phyloP scores from a whole-genome alignment of 2,329 filamentous ascomycete species.

The Arachnopeziza araneosa region DNA sequence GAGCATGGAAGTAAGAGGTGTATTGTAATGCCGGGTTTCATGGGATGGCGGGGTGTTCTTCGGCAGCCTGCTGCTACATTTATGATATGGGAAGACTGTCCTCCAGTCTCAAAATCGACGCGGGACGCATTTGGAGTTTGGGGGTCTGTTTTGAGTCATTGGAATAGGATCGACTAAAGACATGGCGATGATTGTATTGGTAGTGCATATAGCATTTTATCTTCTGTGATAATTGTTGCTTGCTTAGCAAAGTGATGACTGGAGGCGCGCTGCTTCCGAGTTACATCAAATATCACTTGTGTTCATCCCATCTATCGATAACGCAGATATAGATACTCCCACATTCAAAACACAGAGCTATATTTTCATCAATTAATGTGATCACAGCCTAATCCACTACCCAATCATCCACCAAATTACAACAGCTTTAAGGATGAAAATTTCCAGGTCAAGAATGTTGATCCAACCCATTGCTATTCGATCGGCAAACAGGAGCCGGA shows the following conservation, averaged over 20 bases:
- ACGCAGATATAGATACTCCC: background rate
- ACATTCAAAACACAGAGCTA: background rate
- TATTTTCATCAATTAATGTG: too few species aligned
- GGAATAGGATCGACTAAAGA: background rate
- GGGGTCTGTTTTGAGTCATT: background rate
- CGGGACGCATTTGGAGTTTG: background rate
- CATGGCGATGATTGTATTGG: background rate
- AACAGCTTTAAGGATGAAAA: background rate
- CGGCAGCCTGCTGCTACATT: background rate
- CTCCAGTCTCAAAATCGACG: background rate
- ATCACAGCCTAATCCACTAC: background rate
- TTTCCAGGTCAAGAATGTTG: slow-evolving; percentile 8
- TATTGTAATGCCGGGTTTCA: background rate
- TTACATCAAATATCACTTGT: too few species aligned
- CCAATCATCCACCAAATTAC: background rate
- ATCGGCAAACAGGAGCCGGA: slow-evolving; percentile 16
- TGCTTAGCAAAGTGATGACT: too few species aligned
- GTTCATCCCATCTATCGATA: too few species aligned
- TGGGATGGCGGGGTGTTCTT: background rate
- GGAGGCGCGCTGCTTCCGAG: too few species aligned
- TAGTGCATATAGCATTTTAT: background rate
- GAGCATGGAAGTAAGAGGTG: background rate
- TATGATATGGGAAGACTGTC: background rate
- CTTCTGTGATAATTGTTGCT: background rate
- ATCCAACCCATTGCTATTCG: slow-evolving; percentile 16